Evolutionary conservation across 371 early-diverging fungal species (phyloP).

Genomic region (Syncephalis plumigaleata): DNA sequence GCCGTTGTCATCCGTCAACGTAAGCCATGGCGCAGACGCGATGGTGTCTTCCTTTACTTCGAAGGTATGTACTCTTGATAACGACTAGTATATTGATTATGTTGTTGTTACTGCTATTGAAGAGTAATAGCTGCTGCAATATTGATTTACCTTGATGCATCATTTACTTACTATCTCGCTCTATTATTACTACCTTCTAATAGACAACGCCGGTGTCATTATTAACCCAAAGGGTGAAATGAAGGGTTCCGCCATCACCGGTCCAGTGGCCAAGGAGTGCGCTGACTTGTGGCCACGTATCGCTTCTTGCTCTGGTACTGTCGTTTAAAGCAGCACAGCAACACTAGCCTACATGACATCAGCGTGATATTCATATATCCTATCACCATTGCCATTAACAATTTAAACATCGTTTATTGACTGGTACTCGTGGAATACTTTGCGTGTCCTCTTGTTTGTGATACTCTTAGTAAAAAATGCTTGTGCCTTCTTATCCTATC

Average conservation of each 20-base stretch:
- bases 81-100: constrained; percentile 8
- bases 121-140: too few species aligned
- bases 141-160: too few species aligned
- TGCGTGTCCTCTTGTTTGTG: too few species aligned
- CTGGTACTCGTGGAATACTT: too few species aligned
- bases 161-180: too few species aligned
- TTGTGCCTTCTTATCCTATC: too few species aligned
- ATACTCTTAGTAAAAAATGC: too few species aligned
- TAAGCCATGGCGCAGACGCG: constrained; percentile 98
- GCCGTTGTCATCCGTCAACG: constrained; percentile 99
- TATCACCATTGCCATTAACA: too few species aligned
- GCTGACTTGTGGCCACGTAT: constrained; percentile 99
- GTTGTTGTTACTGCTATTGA: background rate
- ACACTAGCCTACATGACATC: too few species aligned
- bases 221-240: constrained; percentile 99
- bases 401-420: too few species aligned
- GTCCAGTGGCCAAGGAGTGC: constrained; percentile 99
- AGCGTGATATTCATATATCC: too few species aligned
- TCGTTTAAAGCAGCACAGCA: constrained; percentile 34
- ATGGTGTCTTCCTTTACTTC: constrained; percentile 98
- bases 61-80: constrained; percentile 41
- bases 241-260: constrained; percentile 99
- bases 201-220: constrained; percentile 93
- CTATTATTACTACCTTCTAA: constrained; percentile 6
- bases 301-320: constrained; percentile 92